Evolutionary conservation across 2,329 filamentous ascomycete genomes (phyloP).

Genomic region (Colletotrichum melonis): DNA sequence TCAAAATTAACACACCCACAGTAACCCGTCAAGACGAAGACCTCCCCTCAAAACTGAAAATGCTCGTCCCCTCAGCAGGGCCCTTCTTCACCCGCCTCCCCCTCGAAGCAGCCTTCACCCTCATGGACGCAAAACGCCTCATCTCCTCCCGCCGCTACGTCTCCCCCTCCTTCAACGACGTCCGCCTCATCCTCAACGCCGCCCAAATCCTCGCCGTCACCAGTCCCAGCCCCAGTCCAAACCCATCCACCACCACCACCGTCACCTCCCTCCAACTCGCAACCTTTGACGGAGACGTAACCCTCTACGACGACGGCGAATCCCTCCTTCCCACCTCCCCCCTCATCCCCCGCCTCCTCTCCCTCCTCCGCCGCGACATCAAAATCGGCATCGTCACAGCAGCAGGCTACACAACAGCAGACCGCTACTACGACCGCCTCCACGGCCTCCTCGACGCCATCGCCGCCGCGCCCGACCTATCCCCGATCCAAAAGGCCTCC

Average conservation of each 20-base stretch:
- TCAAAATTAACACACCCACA: conserved; percentile 46
- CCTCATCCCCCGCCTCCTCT: conserved; percentile 43
- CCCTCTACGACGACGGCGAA: conserved; percentile 91
- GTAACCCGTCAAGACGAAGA: conserved; percentile 77
- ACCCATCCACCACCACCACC: background rate
- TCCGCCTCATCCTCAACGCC: conserved; percentile 92
- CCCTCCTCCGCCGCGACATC: conserved; percentile 81
- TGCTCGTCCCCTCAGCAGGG: conserved; percentile 92
- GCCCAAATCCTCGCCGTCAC: conserved; percentile 95
- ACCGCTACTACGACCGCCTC: conserved; percentile 87
- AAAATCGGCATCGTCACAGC: conserved; percentile 96
- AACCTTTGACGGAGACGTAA: conserved; percentile 98
- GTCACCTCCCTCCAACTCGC: conserved; percentile 81
- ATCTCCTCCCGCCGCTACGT: conserved; percentile 95
- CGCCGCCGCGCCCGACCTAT: conserved; percentile 67
- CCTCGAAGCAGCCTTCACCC: conserved; percentile 89
- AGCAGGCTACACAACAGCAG: conserved; percentile 90
- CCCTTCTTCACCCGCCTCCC: conserved; percentile 91
- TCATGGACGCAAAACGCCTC: conserved; percentile 85
- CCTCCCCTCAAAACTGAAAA: conserved; percentile 88
- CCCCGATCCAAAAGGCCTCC: conserved; percentile 76
- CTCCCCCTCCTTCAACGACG: conserved; percentile 96
- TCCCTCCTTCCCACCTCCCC: conserved; percentile 51
- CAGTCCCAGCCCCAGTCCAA: no score
- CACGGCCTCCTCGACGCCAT: conserved; percentile 89